Percentiles rank a stretch among this genome's conserved stretches.
Evolutionary conservation across 2,329 filamentous ascomycete species (phyloP).

Genomic region (Colletotrichum cuscutae): DNA sequence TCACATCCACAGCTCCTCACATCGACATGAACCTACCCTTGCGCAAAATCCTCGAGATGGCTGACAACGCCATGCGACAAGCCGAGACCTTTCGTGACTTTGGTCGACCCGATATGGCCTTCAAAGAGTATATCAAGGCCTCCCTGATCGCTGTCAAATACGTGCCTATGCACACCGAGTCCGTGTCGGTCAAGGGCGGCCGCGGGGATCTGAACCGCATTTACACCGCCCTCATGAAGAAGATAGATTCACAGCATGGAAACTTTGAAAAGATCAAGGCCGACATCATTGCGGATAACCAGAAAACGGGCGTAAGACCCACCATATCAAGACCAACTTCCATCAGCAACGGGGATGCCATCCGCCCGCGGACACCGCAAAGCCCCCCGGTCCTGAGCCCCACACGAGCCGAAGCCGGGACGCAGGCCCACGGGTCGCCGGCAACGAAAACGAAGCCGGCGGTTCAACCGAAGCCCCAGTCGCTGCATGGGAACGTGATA

Average conservation of each 20-base stretch:
- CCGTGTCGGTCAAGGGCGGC: slow-evolving; percentile 69
- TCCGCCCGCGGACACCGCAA: slow-evolving; percentile 28
- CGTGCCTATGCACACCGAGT: slow-evolving; percentile 82
- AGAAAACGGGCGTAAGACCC: slow-evolving; percentile 67
- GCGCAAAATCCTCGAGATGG: slow-evolving; percentile 62
- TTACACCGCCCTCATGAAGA: slow-evolving; percentile 61
- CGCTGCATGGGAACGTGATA: slow-evolving; percentile 71
- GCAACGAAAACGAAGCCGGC: slow-evolving; percentile 52
- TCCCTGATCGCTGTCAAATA: slow-evolving; percentile 81
- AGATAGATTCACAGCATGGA: slow-evolving; percentile 58
- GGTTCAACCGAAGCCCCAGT: slow-evolving; percentile 75
- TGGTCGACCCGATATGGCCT: slow-evolving; percentile 76
- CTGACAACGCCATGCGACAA: slow-evolving; percentile 64
- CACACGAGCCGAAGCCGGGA: slow-evolving; percentile 3
- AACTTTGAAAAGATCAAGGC: slow-evolving; percentile 68
- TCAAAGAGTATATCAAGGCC: slow-evolving; percentile 86
- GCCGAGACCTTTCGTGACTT: slow-evolving; percentile 73
- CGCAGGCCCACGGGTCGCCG: slow-evolving; percentile 27
- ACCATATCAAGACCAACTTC: slow-evolving; percentile 35
- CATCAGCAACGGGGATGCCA: slow-evolving; percentile 13
- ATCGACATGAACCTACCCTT: slow-evolving; percentile 61
- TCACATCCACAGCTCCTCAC: slow-evolving; percentile 57
- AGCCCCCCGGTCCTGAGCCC: slow-evolving; percentile 34
- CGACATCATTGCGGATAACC: slow-evolving; percentile 71
- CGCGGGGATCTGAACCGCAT: slow-evolving; percentile 57